Conservation (phyloP, 1,284 basidiomycete species). For the Fereydounia khargensis region DNA sequence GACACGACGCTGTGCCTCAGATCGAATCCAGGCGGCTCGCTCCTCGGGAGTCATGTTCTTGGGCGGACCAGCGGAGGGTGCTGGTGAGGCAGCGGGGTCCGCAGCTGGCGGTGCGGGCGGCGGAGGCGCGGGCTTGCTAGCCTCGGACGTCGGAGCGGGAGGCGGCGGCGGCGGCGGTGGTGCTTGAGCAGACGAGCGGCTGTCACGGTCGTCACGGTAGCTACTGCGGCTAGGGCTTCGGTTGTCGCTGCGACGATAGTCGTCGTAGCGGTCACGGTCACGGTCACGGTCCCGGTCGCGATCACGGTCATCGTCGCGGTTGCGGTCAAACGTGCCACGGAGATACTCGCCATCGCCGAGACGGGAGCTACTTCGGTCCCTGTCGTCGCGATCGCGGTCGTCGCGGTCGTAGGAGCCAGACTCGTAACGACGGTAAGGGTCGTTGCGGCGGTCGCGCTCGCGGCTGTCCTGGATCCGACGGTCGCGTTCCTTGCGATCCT, state of each 20-base stretch:
- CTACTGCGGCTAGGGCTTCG: constrained; percentile 9
- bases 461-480: constrained; percentile 59
- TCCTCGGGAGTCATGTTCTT: constrained; percentile 82
- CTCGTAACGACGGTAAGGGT: constrained; percentile 60
- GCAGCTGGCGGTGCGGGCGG: constrained; percentile 60
- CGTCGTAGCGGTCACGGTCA: constrained; percentile 38
- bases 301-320: constrained; percentile 25
- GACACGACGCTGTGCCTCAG: constrained; percentile 78
- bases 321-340: constrained; percentile 33
- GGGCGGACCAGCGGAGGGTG: constrained; percentile 63
- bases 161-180: constrained; percentile 58
- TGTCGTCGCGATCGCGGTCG: constrained; percentile 12
- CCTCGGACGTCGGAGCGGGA: constrained; percentile 22
- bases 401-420: constrained; percentile 21
- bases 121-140: constrained; percentile 49
- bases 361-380: constrained; percentile 7
- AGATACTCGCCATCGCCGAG: constrained; percentile 41
- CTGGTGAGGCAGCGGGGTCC: constrained; percentile 61
- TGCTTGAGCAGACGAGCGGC: constrained; percentile 58
- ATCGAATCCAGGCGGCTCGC: constrained; percentile 74
- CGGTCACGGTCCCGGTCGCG: constrained; percentile 58
- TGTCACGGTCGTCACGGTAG: constrained; percentile 56
- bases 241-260: constrained; percentile 47
- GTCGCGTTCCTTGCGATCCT: constrained; percentile 76
- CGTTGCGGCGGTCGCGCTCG: constrained; percentile 80